Conservation (phyloP, 495 filamentous ascomycete genomes). For the Chaetomium cochliodes region DNA sequence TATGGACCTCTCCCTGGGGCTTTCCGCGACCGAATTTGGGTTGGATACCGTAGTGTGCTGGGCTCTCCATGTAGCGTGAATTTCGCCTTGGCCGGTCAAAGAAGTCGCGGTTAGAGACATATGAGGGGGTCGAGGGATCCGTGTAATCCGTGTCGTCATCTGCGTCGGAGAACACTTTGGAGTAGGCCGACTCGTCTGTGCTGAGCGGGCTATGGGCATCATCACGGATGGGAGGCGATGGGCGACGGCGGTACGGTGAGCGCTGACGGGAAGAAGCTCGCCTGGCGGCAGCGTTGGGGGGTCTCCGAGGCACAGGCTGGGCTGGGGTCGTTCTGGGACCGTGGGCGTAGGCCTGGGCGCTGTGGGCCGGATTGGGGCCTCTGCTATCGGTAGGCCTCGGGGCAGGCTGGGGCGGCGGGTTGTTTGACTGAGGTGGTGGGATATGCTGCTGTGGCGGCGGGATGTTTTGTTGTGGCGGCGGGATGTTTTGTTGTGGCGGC, state of each 20-base stretch:
- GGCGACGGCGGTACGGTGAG: not conserved
- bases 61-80: not conserved
- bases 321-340: not conserved
- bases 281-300: not conserved
- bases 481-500: not conserved
- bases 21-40: not conserved
- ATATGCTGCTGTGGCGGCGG: too few species aligned
- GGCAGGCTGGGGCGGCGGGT: too few species aligned
- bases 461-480: too few species aligned
- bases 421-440: too few species aligned
- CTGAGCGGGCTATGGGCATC: conserved; percentile 1
- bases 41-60: conserved; percentile 17
- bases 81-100: not conserved
- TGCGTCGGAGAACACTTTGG: conserved; percentile 5
- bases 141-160: conserved; percentile 10
- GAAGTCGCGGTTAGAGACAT: not conserved
- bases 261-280: not conserved
- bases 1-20: conserved; percentile 2
- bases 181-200: conserved; percentile 19
- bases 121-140: conserved; percentile 9
- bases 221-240: not conserved
- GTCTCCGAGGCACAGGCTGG: not conserved
- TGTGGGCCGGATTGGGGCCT: not conserved
- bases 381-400: not conserved
- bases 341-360: not conserved